Evolutionary conservation across 1,139 yeast genomes (phyloP).

Genomic region (Meyerozyma elateridarum): DNA sequence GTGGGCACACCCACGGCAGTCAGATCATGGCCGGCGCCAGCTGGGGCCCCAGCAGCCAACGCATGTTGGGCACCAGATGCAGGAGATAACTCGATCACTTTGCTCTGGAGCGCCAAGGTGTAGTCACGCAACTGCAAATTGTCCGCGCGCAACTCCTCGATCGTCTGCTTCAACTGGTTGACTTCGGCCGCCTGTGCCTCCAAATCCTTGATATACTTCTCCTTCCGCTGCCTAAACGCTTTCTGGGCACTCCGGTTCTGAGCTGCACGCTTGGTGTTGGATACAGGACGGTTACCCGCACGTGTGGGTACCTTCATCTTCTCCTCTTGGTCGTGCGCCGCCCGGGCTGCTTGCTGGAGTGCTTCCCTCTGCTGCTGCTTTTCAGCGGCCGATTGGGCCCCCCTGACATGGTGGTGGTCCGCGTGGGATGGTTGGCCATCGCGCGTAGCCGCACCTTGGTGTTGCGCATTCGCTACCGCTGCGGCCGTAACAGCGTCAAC

Average conservation of each 20-base stretch:
- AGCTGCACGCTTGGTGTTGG: slow-evolving; percentile 75
- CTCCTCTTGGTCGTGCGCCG: slow-evolving; percentile 5
- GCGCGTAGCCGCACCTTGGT: slow-evolving; percentile 6
- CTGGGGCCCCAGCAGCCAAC: slow-evolving; percentile 5
- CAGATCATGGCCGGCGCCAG: slow-evolving; percentile 5
- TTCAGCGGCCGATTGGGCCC: slow-evolving; percentile 13
- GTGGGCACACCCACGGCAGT: slow-evolving; percentile 2
- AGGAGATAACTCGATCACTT: slow-evolving; percentile 45
- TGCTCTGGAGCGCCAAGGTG: slow-evolving; percentile 63
- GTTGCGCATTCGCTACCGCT: slow-evolving; percentile 25
- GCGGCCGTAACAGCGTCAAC: slow-evolving; percentile 31
- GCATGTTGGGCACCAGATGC: slow-evolving; percentile 7
- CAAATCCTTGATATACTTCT: slow-evolving; percentile 69
- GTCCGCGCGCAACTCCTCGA: slow-evolving; percentile 62
- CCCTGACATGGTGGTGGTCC: slow-evolving; percentile 12
- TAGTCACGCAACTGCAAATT: slow-evolving; percentile 71
- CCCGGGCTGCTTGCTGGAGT: slow-evolving; percentile 5
- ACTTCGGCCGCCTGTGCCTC: slow-evolving; percentile 66
- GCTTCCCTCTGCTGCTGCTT: slow-evolving; percentile 12
- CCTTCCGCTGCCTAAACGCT: slow-evolving; percentile 80
- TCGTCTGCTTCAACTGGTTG: slow-evolving; percentile 52
- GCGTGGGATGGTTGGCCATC: neutral
- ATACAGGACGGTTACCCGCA: slow-evolving; percentile 37
- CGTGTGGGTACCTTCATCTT: neutral
- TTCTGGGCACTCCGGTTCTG: slow-evolving; percentile 88